Evolutionary conservation across 2,329 filamentous ascomycete species (phyloP), one percentile per base, ranked within the genome.

Genomic region (Fusarium guadeloupense): DNA sequence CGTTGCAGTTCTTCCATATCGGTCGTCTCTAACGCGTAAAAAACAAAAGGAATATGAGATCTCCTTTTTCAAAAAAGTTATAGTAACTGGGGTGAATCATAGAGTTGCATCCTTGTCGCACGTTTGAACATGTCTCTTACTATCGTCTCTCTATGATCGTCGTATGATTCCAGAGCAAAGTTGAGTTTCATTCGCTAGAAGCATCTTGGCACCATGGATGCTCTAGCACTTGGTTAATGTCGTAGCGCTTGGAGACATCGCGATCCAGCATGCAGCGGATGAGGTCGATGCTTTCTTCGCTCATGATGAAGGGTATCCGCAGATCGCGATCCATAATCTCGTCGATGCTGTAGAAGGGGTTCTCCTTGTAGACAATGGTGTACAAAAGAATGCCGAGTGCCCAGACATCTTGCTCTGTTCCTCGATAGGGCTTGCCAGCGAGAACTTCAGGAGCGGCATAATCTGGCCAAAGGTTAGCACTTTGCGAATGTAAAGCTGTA

Each of bases 351-450:
- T 98, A 98, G 76, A 97, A 99, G 1, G 95, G 94, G 72, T 99
- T 99, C 78, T 99, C 95, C 79, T 98, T 99, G 84, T 99, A 99
- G 71, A 98, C 90, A 72, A 99, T 97, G 23, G 95, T 99, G 80
- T 99, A 99, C 13, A 99, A 86, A 21, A 99, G 84, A 71, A 99
- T 98, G 20, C 95, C 95, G 14, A 99, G 84, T 1, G 95, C 95
- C 95, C 95, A 99, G 25, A 99, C 93, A 72, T 99, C 95, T 80
- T 99, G 95, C 75, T 97, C 94, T 77, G 96, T 97, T 71, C 95
- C 95, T 66, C 90, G 87, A 77, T 99, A 99, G 14, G 93, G 90
- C 68, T 89, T 90, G 41, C 95, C 95, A 54, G 93, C 93, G 42
- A 99, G 84, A 49, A 99, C 95, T 80, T 99, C 95, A n/a, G 95